Evolutionary conservation across 169 alveolate genomes (phyloP), one percentile per base, ranked within the genome.

Genomic region (Neospora caninum): DNA sequence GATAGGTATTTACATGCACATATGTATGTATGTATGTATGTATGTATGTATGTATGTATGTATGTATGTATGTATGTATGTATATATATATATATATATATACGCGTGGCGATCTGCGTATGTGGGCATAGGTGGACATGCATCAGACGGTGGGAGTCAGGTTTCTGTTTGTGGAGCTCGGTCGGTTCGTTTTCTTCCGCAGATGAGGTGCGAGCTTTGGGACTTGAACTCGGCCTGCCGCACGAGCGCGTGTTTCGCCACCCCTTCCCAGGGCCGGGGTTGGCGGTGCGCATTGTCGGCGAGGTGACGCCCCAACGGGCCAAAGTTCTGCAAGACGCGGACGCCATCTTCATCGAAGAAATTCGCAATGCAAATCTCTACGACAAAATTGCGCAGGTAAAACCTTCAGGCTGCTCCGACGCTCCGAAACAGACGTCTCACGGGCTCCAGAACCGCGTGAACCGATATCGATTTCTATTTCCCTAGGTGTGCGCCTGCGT

Each of bases 241-340:
- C 91, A 89, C 29, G 95, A 86, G 16, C 58, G 92, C 31, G 93
- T 96, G 64, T 80, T 70, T 88, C 93, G 97, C 34, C 97, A 96
- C 93, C 97, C 97, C 0, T 96, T 96, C 95, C 97, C 97, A 0
- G 97, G 97, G 4, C 97, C 97, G 0, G 97, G 97, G 36, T 94
- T 96, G 18, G 97, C 96, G 22, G 95, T 96, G n/a, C 96, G 97
- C 16, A 95, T 96, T 45, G 86, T 96, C 54, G 97, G 96, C 58
- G 94, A 87, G 25, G 96, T 96, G 39, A 94, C 96, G 41, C 82
- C 78, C 80, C 96, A 95, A 69, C 73, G 94, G 58, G 96, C 94
- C 7, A 95, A 82, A 38, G 91, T 95, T 6, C 93, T 96, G 64
- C 88, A 91, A 41, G 93, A 58, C 88, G 97, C 96, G 22, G 96